phyloP scores from a whole-genome alignment of 176 grass and related monocot genomes.

The sorghum (Sorghum bicolor) region DNA sequence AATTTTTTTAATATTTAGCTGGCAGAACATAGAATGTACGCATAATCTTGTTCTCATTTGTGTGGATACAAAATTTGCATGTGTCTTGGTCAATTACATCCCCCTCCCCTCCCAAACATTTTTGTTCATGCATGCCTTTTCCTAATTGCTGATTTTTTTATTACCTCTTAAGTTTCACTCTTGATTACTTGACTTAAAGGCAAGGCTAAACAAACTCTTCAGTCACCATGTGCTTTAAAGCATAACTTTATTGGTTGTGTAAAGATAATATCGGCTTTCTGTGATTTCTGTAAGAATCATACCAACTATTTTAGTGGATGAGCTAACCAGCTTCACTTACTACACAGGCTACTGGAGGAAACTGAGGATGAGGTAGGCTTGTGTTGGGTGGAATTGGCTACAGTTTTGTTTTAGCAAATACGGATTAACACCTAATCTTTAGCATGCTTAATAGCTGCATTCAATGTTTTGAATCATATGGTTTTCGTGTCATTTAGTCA shows the following conservation, averaged over 20 bases:
- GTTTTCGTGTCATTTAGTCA: not conserved
- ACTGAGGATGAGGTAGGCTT: slow-evolving; percentile 77
- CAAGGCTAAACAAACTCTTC: not conserved
- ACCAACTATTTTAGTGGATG: slow-evolving; percentile 7
- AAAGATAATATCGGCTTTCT: not conserved
- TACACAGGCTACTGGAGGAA: slow-evolving; percentile 80
- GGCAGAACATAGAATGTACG: not conserved
- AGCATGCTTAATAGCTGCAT: not conserved
- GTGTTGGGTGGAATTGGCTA: not conserved
- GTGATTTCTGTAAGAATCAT: not conserved
- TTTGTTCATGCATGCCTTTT: not conserved
- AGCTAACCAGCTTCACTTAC: slow-evolving; percentile 35
- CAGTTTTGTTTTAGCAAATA: not conserved
- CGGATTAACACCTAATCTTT: not conserved
- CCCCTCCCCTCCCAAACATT: not conserved
- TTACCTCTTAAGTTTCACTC: not conserved
- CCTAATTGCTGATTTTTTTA: not conserved
- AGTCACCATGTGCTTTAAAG: not conserved
- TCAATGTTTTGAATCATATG: not conserved
- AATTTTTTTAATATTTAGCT: not conserved
- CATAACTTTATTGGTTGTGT: not conserved
- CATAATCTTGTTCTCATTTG: not conserved
- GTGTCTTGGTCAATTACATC: not conserved
- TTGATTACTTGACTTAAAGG: not conserved
- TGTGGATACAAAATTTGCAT: not conserved